Base-by-base conservation (phyloP, 192 early-diverging fungal genomes). In the Coemansia sp. region DNA sequence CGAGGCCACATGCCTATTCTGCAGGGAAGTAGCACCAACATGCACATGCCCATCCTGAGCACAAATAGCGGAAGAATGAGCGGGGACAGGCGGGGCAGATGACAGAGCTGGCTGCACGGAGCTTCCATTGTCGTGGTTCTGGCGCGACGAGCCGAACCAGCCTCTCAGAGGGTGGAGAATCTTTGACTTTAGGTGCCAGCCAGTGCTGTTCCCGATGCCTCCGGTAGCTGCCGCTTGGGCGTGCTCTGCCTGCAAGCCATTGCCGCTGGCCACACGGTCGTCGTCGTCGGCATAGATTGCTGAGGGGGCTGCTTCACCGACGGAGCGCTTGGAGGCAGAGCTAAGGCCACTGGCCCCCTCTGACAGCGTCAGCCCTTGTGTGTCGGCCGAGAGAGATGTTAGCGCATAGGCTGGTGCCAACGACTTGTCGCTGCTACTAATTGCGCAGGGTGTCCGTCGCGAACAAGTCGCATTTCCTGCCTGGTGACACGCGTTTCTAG, bases 131-230 rank as follows among this genome's bases (percentile, higher is more conserved):
- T 66, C 25, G 28, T 59, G 58, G 14, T 38, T 47, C 66, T 80
- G 74, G 12, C 75, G 75, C 33, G 75, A 56, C n/a, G 75, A 82
- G 20, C 75, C 61, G 62, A 82, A 82, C 79, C 79, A 82, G 23
- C 67, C 63, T 56, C 75, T 77, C 14, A 82, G 28, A 8, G 79
- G 79, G n/a, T 76, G 68, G 18, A 82, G 47, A 20, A 82, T 34
- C 47, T 68, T 82, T 11, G 67, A 62, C 52, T 77, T 82, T 14
- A 82, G 68, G 60, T 82, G 74, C 75, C 75, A 82, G 1, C 72
- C 75, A 28, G 59, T 21, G 56, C 65, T 37, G 35, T 34, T 64
- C 9, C 66, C 62, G 11, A 21, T 37, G 26, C 10, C 25, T 41
- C 12, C 43, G 21, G 25, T 43, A 1, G 58, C 57, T 55, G 47